Evolutionary conservation across 257 asterid genomes (phyloP), one percentile per base, ranked within the genome.

Genomic region (Echites panduratus): DNA sequence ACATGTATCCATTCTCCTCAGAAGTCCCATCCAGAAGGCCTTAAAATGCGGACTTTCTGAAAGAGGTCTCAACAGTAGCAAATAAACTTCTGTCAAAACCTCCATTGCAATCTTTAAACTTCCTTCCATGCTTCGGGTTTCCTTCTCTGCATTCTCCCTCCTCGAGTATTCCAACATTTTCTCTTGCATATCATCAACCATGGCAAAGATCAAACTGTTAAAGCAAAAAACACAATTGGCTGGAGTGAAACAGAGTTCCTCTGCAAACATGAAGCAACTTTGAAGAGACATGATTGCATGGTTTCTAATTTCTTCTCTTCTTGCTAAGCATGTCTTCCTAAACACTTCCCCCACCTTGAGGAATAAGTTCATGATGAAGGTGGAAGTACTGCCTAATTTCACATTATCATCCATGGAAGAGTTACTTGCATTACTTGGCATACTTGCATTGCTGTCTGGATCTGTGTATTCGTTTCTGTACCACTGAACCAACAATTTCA

Each of bases 101-200:
- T 90, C 95, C 95, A 91, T 79, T 0, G 98, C 86, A 9, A 87
- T 85, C 89, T 84, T 95, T 7, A 95, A 67, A 17, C 95, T 92
- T 27, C 91, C 87, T 78, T 93, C 98, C 98, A 93, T 91, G 65
- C 97, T 88, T 44, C 95, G 84, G 5, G 97, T 88, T 64, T 94
- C 98, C 73, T 86, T 91, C 79, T 91, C 96, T 0, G 95, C 88
- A 12, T 91, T 90, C 56, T 83, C 97, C 56, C 99, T 79, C 24
- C 90, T 88, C 0, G 98, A 91, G 79, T 94, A 91, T 26, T 94
- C 98, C 61, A 88, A 66, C 97, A 95, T 88, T 84, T 95, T 95
- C 75, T 95, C 96, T 4, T 89, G 97, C 32, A 95, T 64, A 58
- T 95, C 96, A 19, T 95, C 99, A 0, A 86, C 92, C 99, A 88